Evolutionary conservation across 2,329 filamentous ascomycete genomes (phyloP).

Genomic region (Helminthosporium solani): DNA sequence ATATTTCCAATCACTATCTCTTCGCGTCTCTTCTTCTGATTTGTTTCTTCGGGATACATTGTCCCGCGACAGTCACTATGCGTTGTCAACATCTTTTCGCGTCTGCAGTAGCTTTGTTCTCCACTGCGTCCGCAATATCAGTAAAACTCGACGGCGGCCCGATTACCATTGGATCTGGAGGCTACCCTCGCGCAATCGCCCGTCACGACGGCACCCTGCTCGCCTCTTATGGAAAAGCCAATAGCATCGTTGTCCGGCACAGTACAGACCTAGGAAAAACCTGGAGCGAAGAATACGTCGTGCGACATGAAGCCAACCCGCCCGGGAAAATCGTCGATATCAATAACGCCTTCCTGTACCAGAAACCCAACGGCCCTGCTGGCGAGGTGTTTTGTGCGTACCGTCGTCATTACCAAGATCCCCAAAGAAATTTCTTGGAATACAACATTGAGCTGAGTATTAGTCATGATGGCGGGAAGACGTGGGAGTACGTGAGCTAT

Average conservation of each 20-base stretch:
- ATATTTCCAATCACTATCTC: too few relatives aligned
- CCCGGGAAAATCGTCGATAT: neutral
- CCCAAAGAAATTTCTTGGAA: neutral
- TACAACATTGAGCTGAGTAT: neutral
- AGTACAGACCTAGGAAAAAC: neutral
- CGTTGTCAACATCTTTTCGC: neutral
- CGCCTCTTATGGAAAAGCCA: neutral
- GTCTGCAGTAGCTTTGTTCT: neutral
- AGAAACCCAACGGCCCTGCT: neutral
- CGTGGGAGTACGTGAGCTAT: neutral
- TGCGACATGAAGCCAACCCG: neutral
- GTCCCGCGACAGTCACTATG: neutral
- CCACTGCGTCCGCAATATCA: neutral
- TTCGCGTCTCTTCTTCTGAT: too few relatives aligned
- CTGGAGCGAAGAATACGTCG: neutral
- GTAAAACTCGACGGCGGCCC: neutral
- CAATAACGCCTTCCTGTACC: slow-evolving; percentile 2
- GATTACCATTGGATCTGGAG: neutral
- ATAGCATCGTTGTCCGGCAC: neutral
- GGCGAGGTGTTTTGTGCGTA: slow-evolving; percentile 1
- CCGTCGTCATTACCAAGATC: neutral
- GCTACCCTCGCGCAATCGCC: neutral
- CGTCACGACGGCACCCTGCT: neutral
- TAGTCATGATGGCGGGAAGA: neutral
- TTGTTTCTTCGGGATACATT: too few relatives aligned